Base-by-base conservation (phyloP, 345 rosid species). In the Nephelium lappaceum region DNA sequence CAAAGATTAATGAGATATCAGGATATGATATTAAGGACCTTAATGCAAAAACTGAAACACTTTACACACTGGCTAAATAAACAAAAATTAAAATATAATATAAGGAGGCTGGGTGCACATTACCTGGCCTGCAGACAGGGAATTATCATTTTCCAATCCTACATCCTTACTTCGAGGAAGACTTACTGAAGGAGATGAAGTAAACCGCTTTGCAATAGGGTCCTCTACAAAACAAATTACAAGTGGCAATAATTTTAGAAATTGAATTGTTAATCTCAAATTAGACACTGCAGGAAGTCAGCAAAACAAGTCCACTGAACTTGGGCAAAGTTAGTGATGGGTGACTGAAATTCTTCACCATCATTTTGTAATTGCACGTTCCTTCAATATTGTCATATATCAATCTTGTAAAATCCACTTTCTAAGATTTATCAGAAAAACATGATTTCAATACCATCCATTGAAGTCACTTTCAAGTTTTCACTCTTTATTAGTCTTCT, bases 201-300 rank as follows among this genome's bases (percentile, higher is more conserved):
- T 75, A 76, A 82, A 82, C 69, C 88, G 85, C 81, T 89, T 93
- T 38, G 92, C 90, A 75, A 93, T 87, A 55, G 98, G 95, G 77
- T 96, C 98, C 62, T 86, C 98, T 96, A 77, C 69, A 79, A 72
- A 73, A 78, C n/a, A 71, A 21, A 8, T 51, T 69, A 78, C 75
- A 65, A 43, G 67, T 41, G 11, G 25, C 41, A 62, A 72, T 73
- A 2, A 4, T 6, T 69, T 19, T 77, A 31, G 25, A 70, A 0
- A 4, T 69, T 24, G 43, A 60, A 39, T 58, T 39, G 43, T 39
- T 39, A 2, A 27, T 31, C 47, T 51, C 45, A 53, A 67, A 42
- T 67, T 38, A 14, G 51, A 60, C 1, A 25, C 8, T 3, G 79
- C 3, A 21, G 15, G 41, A 12, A 72, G 66, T 72, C 43, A 31